Evolutionary conservation across 176 grass and related monocot genomes (phyloP).

Genomic region (Oryza meridionalis): DNA sequence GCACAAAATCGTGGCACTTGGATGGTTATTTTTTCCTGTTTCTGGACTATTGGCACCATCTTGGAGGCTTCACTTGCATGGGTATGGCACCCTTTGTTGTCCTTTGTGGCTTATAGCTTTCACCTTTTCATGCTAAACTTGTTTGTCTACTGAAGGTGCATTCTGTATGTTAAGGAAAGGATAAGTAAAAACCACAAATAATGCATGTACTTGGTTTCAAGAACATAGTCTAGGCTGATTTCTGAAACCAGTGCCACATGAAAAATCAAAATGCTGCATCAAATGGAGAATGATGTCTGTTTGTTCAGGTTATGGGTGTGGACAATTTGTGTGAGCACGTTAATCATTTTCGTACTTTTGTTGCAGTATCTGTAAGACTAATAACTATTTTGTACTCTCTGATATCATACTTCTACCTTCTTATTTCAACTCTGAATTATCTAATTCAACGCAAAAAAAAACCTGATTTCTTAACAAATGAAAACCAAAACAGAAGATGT

Average conservation of each 20-base stretch:
- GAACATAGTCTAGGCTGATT: background rate
- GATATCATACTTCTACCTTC: slow-evolving; percentile 14
- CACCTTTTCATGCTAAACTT: background rate
- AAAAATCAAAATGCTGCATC: background rate
- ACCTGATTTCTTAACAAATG: background rate
- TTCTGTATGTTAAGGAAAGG: background rate
- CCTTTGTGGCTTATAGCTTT: background rate
- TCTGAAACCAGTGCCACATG: background rate
- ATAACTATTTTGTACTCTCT: background rate
- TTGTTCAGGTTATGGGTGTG: background rate
- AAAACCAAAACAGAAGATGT: background rate
- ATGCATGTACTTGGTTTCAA: background rate
- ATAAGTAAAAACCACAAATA: background rate
- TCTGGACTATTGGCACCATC: slow-evolving; percentile 70
- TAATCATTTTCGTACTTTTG: slow-evolving; percentile 3
- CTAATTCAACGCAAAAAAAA: background rate
- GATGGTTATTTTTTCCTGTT: slow-evolving; percentile 61
- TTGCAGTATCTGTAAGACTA: background rate
- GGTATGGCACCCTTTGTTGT: slow-evolving; percentile 41
- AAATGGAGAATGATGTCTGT: background rate
- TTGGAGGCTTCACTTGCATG: slow-evolving; percentile 80
- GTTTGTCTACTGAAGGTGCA: background rate
- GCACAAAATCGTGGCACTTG: slow-evolving; percentile 67
- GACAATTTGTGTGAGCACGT: background rate
- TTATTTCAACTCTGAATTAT: slow-evolving; percentile 6